These are phyloP conservation scores for Microcyclospora pomicola DNA, from an alignment of 2,329 filamentous ascomycete genomes.

Conservation along the genomic window DNA sequence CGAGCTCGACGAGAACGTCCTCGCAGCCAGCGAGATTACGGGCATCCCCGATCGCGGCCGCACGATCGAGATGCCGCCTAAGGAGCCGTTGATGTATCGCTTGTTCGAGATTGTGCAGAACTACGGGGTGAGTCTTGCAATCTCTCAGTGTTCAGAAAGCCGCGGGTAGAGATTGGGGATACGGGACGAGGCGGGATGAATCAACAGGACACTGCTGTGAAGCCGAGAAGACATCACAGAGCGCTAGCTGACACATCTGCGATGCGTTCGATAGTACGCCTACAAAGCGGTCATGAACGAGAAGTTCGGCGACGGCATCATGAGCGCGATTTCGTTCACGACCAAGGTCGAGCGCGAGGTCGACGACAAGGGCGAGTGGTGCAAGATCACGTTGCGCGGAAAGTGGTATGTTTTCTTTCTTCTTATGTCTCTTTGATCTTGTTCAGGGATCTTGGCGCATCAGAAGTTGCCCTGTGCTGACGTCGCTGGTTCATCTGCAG, in stretches of 20 bases:
- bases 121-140: conserved; percentile 54
- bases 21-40: conserved; percentile 47
- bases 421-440: background rate
- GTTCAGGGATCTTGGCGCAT: background rate
- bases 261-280: conserved; percentile 41
- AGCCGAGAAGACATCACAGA: no score
- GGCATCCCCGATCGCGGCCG: conserved; percentile 72
- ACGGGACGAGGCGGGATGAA: no score
- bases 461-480: no score
- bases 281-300: conserved; percentile 94
- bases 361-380: conserved; percentile 74
- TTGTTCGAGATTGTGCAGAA: conserved; percentile 93
- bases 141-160: no score
- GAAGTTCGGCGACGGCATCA: conserved; percentile 71
- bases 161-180: no score
- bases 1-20: conserved; percentile 40
- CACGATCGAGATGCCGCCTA: conserved; percentile 66
- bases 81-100: conserved; percentile 77
- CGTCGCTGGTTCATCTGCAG: conserved; percentile 14
- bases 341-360: conserved; percentile 76
- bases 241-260: no score
- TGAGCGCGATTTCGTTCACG: conserved; percentile 87
- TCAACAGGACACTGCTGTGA: no score
- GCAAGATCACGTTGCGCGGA: conserved; percentile 66
- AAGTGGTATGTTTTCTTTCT: conserved; percentile 53